Conservation (phyloP, 2,329 filamentous ascomycete genomes). For the Ploettnerulaceae sp. region DNA sequence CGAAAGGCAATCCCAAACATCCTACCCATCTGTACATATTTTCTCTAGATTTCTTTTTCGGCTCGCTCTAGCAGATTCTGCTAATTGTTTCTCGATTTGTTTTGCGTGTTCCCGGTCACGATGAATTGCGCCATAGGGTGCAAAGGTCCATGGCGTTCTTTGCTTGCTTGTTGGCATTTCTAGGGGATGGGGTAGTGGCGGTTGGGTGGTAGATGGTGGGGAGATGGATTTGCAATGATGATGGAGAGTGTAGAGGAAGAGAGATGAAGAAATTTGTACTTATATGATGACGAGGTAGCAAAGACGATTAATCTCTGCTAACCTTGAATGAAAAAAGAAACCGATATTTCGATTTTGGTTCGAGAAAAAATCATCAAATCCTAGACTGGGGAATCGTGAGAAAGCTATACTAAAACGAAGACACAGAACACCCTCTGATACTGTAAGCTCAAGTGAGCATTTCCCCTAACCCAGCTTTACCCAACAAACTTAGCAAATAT, state of each 20-base stretch:
- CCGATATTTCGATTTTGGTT: no score
- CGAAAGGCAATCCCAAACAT: neutral
- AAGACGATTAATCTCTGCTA: neutral
- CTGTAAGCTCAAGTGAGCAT: no score
- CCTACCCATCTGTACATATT: conserved; percentile 3
- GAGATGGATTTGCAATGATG: neutral
- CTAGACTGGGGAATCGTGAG: no score
- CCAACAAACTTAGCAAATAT: no score
- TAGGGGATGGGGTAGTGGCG: neutral
- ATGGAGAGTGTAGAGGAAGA: neutral
- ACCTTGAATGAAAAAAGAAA: conserved; percentile 8
- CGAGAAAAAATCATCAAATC: no score
- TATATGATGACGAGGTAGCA: conserved; percentile 6
- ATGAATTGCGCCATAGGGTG: neutral
- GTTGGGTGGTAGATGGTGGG: neutral
- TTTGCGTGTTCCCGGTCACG: neutral
- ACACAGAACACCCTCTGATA: no score
- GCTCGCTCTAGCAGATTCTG: conserved; percentile 3
- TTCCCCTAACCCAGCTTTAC: no score
- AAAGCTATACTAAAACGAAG: no score
- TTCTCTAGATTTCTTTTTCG: conserved; percentile 1
- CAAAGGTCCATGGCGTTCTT: conserved; percentile 3
- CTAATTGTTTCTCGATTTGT: conserved; percentile 1
- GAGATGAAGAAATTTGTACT: conserved; percentile 5
- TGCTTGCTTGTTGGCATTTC: conserved; percentile 2